Percentiles rank a stretch among this genome's conserved stretches.
These are phyloP conservation scores for Teunomyces barrocoloradensis DNA, from an alignment of 805 yeast genomes.

Conservation along the genomic window DNA sequence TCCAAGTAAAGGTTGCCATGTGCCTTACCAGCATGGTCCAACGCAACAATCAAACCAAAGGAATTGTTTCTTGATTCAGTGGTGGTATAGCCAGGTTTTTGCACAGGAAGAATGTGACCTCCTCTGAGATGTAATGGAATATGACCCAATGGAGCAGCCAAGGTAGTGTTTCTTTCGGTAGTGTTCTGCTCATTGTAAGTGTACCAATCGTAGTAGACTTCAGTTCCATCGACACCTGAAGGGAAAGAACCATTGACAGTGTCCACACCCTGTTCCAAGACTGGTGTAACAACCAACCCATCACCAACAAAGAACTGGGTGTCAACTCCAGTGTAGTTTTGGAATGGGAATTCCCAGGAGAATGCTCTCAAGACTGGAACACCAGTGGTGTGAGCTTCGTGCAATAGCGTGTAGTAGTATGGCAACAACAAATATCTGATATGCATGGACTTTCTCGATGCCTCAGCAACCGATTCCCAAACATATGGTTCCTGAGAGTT, in stretches of 20 bases:
- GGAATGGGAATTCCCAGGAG: conserved; percentile 22
- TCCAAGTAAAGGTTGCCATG: conserved; percentile 20
- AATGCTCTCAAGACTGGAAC: conserved; percentile 21
- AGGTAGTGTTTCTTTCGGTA: conserved; percentile 19
- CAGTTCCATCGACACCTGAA: conserved; percentile 12
- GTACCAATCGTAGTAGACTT: conserved; percentile 26
- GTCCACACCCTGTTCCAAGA: conserved; percentile 20
- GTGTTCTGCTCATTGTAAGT: conserved; percentile 13
- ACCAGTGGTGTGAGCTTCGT: conserved; percentile 21
- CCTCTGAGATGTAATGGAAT: conserved; percentile 24
- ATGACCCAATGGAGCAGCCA: conserved; percentile 24
- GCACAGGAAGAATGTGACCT: conserved; percentile 20
- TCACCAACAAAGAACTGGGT: conserved; percentile 26
- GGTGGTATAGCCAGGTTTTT: conserved; percentile 23
- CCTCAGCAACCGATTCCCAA: conserved; percentile 26
- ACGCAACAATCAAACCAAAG: conserved; percentile 21
- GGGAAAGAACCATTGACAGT: conserved; percentile 22
- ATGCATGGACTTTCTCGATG: conserved; percentile 25
- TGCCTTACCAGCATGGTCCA: conserved; percentile 16
- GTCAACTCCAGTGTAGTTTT: conserved; percentile 16
- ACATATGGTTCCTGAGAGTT: conserved; percentile 29
- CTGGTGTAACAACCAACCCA: conserved; percentile 24
- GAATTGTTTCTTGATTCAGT: conserved; percentile 20
- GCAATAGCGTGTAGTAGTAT: conserved; percentile 23
- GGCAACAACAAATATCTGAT: conserved; percentile 35